Evolutionary conservation across 1,284 basidiomycete species (phyloP).

Genomic region (Trametes sp.): DNA sequence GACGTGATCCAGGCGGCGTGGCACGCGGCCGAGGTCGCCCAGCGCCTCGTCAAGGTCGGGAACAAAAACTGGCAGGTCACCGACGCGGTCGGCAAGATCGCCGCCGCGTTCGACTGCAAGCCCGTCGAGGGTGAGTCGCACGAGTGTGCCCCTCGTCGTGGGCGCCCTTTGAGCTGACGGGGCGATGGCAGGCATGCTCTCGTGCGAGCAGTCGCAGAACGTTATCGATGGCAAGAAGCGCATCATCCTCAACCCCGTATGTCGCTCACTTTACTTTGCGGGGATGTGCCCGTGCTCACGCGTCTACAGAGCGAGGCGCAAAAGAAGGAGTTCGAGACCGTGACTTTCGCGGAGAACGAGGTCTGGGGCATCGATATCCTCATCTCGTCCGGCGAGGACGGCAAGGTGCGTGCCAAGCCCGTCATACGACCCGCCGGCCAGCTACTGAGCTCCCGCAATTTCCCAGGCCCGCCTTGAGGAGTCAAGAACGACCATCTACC

Average conservation of each 20-base stretch:
- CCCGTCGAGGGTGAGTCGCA: conserved; percentile 83
- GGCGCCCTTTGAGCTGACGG: neutral
- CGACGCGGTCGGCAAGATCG: conserved; percentile 82
- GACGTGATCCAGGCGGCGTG: conserved; percentile 95
- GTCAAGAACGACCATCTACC: conserved; percentile 92
- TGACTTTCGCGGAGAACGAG: conserved; percentile 91
- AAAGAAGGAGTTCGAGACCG: conserved; percentile 85
- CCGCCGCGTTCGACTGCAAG: conserved; percentile 82
- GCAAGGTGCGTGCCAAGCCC: conserved; percentile 70
- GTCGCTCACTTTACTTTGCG: neutral
- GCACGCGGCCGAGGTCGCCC: conserved; percentile 90
- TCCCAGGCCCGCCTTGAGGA: conserved; percentile 88
- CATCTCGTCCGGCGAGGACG: conserved; percentile 87
- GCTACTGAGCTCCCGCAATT: no score
- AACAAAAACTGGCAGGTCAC: conserved; percentile 97
- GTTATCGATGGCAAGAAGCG: conserved; percentile 98
- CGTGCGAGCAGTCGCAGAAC: conserved; percentile 91
- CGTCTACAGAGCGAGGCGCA: conserved; percentile 65
- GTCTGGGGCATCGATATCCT: conserved; percentile 97
- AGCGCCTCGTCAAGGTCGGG: conserved; percentile 87
- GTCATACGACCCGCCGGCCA: neutral
- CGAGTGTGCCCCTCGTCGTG: neutral
- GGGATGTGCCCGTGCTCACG: neutral
- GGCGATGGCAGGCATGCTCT: conserved; percentile 75
- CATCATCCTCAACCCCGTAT: conserved; percentile 85